Conservation (phyloP, 2,329 filamentous ascomycete species). For the Hawksworthiomyces lignivorus region DNA sequence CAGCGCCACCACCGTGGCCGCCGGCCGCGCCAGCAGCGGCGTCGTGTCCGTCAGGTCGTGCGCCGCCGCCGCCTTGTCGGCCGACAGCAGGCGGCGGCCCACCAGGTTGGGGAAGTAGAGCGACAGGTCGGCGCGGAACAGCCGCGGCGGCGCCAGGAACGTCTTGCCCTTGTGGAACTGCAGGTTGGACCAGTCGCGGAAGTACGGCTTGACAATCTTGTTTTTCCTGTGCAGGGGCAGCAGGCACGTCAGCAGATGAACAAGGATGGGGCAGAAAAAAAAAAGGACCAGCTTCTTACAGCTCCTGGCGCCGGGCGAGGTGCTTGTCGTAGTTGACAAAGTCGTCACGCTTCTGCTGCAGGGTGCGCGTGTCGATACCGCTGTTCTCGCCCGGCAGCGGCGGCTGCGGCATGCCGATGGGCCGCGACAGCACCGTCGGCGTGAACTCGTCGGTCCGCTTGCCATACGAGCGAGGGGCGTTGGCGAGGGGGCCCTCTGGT, state of each 20-base stretch:
- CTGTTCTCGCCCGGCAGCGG: constrained; percentile 75
- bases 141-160: constrained; percentile 74
- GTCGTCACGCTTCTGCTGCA: constrained; percentile 65
- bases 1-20: constrained; percentile 69
- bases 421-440: constrained; percentile 55
- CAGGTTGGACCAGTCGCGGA: constrained; percentile 89
- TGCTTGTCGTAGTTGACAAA: constrained; percentile 84
- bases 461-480: constrained; percentile 54
- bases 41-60: constrained; percentile 74
- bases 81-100: constrained; percentile 65
- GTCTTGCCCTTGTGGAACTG: constrained; percentile 80
- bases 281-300: constrained; percentile 55
- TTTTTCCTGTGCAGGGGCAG: constrained; percentile 57
- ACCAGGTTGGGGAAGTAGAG: constrained; percentile 91
- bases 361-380: constrained; percentile 60
- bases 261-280: not conserved
- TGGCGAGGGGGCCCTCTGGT: constrained; percentile 33
- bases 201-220: constrained; percentile 81
- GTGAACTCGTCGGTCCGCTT: constrained; percentile 47
- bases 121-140: constrained; percentile 74
- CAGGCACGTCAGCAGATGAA: too few relatives aligned
- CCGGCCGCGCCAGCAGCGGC: constrained; percentile 43
- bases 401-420: constrained; percentile 72
- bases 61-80: constrained; percentile 28
- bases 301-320: constrained; percentile 62